A percentile compares a stretch with the other conserved stretches of the same genome.
These are phyloP conservation scores for Saururus chinensis DNA, from an alignment of 164 flowering plant genomes.

Conservation along the genomic window DNA sequence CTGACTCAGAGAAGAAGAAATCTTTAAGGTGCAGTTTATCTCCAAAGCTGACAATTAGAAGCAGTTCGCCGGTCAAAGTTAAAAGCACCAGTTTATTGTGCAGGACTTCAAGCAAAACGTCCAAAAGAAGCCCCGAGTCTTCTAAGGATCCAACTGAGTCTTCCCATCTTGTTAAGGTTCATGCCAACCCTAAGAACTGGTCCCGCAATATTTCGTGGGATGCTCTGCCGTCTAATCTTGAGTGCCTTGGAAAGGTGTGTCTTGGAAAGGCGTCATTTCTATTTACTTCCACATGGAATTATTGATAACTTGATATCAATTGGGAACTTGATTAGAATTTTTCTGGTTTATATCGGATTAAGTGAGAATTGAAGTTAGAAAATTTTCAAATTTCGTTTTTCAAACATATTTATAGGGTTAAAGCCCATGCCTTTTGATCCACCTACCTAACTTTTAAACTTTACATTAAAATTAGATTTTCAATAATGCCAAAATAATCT, in stretches of 20 bases:
- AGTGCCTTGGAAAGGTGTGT: conserved; percentile 42
- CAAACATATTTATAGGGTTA: background rate
- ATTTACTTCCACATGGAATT: too few relatives aligned
- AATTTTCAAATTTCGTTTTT: background rate
- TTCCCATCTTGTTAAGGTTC: background rate
- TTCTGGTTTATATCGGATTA: too few relatives aligned
- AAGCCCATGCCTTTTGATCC: too few relatives aligned
- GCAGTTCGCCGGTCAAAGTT: conserved; percentile 19
- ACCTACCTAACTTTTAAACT: too few relatives aligned
- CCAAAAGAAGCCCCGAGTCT: background rate
- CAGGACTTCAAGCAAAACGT: conserved; percentile 3
- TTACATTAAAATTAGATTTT: too few relatives aligned
- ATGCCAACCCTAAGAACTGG: background rate
- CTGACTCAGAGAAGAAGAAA: background rate
- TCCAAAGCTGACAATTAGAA: background rate
- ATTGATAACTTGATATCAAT: too few relatives aligned
- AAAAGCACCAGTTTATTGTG: conserved; percentile 14
- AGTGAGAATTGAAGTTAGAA: too few relatives aligned
- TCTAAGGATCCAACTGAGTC: background rate
- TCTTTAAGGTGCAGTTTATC: background rate
- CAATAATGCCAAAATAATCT: too few relatives aligned
- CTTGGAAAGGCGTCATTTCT: too few relatives aligned
- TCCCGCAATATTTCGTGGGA: background rate
- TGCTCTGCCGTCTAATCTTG: background rate
- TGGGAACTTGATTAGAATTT: too few relatives aligned